A percentile compares a stretch with the other conserved stretches of the same genome.
phyloP scores from a whole-genome alignment of 495 filamentous ascomycete genomes.

The Aspergillus sclerotioniger region DNA sequence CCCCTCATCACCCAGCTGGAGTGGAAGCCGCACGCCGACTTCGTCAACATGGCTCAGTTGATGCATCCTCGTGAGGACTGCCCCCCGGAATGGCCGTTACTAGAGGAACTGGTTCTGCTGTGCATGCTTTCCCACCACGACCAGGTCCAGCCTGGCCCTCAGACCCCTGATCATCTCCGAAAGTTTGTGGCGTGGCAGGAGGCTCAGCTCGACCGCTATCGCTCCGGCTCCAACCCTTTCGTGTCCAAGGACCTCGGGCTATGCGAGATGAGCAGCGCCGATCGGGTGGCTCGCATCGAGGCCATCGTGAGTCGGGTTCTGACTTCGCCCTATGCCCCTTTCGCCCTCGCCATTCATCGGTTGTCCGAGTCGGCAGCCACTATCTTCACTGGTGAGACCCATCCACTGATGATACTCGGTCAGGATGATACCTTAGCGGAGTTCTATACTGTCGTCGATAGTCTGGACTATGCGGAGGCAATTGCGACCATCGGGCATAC shows the following conservation, averaged over 20 bases:
- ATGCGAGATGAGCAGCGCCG: neutral
- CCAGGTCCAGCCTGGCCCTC: neutral
- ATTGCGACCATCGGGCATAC: conserved; percentile 28
- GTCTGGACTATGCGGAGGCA: conserved; percentile 14
- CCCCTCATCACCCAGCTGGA: neutral
- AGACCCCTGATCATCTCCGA: neutral
- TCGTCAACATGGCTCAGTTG: neutral
- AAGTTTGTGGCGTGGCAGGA: neutral
- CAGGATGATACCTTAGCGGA: conserved; percentile 22
- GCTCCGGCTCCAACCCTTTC: neutral
- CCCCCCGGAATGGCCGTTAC: neutral
- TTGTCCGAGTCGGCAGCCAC: neutral
- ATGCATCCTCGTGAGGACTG: neutral
- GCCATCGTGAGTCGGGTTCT: neutral
- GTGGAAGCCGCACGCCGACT: conserved; percentile 25
- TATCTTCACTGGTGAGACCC: conserved; percentile 11
- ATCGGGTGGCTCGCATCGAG: neutral
- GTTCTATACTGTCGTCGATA: conserved; percentile 24
- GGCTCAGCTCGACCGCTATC: neutral
- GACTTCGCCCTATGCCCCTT: neutral
- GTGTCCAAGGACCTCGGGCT: neutral
- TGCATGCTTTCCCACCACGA: neutral
- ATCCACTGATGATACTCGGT: conserved; percentile 29
- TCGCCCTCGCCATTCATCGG: neutral
- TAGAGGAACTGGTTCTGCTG: neutral